These are phyloP conservation scores for Nicotiana paniculata DNA, from an alignment of 257 asterid genomes.

Conservation along the genomic window DNA sequence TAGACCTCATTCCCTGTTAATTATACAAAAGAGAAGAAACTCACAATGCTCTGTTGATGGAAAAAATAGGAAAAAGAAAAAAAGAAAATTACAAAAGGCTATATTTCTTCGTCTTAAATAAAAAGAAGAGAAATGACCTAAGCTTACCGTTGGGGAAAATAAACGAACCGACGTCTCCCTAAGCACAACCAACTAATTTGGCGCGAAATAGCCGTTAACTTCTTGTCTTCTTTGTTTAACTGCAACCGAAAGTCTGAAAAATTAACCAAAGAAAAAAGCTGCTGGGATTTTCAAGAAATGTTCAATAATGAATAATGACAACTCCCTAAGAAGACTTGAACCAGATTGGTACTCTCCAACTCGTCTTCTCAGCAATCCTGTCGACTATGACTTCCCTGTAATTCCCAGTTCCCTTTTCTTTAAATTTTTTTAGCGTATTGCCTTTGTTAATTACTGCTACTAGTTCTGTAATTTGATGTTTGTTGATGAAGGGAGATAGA, in stretches of 20 bases:
- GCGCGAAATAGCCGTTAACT: neutral
- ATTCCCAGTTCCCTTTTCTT: neutral
- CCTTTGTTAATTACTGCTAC: neutral
- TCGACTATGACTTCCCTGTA: constrained; percentile 67
- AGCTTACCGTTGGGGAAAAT: neutral
- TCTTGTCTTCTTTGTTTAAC: neutral
- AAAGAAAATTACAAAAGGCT: neutral
- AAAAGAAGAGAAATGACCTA: neutral
- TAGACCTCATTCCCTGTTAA: neutral
- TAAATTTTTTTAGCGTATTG: too few species aligned
- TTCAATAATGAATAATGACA: constrained; percentile 43
- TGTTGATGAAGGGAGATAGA: constrained; percentile 59
- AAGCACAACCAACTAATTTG: neutral
- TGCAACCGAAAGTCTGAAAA: neutral
- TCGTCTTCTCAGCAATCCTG: constrained; percentile 64
- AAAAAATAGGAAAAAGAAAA: neutral
- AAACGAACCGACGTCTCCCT: neutral
- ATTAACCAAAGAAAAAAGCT: neutral
- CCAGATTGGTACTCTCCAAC: constrained; percentile 79
- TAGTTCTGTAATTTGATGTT: neutral
- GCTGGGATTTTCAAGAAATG: neutral
- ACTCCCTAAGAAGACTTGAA: constrained; percentile 24
- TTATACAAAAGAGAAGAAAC: too few species aligned
- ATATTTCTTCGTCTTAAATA: neutral
- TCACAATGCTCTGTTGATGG: neutral